These are phyloP conservation scores for Clonostachys rosea DNA, from an alignment of 2,329 filamentous ascomycete species.

Conservation along the genomic window DNA sequence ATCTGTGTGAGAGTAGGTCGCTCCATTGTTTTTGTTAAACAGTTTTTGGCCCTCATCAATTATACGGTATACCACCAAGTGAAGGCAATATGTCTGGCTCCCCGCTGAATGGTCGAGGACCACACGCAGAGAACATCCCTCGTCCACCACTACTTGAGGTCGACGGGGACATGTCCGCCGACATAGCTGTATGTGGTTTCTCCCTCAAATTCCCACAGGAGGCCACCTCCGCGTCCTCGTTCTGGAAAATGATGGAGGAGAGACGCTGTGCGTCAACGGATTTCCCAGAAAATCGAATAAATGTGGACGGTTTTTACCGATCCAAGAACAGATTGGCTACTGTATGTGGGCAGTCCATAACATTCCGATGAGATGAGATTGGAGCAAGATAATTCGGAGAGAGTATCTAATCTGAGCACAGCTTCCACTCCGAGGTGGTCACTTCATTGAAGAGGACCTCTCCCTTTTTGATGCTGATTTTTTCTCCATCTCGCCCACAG, in stretches of 20 bases:
- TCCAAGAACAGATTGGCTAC: constrained; percentile 11
- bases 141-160: no score
- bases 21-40: no score
- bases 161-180: background rate
- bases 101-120: no score
- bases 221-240: background rate
- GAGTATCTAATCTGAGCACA: background rate
- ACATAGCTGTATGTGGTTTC: background rate
- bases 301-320: constrained; percentile 12
- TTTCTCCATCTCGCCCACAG: constrained; percentile 9
- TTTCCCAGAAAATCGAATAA: constrained; percentile 13
- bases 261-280: constrained; percentile 1
- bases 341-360: background rate
- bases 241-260: constrained; percentile 4
- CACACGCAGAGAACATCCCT: no score
- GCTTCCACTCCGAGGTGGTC: background rate
- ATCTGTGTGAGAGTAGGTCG: no score
- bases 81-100: no score
- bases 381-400: no score
- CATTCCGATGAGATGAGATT: no score
- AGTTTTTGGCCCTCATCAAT: no score
- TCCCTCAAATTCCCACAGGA: constrained; percentile 3
- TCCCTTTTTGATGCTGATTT: constrained; percentile 8
- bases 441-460: constrained; percentile 4
- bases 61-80: no score